Evolutionary conservation across 2,329 filamentous ascomycete species (phyloP), one percentile per base, ranked within the genome.

Genomic region (Grosmannia serpens): DNA sequence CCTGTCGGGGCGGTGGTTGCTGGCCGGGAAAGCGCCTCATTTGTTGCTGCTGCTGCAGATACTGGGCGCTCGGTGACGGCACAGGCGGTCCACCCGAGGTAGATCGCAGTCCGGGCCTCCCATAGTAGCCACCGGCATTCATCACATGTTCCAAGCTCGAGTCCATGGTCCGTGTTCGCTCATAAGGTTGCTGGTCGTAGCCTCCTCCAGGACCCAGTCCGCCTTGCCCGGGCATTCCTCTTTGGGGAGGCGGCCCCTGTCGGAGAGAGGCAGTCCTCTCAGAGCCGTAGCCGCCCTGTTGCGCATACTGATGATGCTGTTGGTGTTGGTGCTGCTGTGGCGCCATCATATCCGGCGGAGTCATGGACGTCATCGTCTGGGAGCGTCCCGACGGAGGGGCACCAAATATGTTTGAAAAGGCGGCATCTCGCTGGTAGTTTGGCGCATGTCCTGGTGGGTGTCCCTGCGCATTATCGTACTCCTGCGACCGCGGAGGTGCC

Each of bases 371-470:
- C 91, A 97, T 96, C 29, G 92, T 96, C 69, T 96, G 91, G 59
- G 91, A 95, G 71, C 94, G 87, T 60, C 92, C 92, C 52, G 89
- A 84, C 53, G 90, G 90, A 63, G 89, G 91, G 64, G 89, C 85
- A 65, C 92, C 94, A 71, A 97, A 99, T 70, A 97, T 97, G 74
- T 92, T 92, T 64, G 88, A 90, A 73, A 95, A 99, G 64, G 92
- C 94, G 65, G 90, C 89, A 82, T 99, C 91, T 75, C 94, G 87
- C 74, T 94, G 89, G 68, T 78, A 79, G 69, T 79, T 79, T 63
- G 77, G 75, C 58, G 75, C 68, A 10, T 53, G 29, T 4, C 50
- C 53, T 5, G 56, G 53, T 3, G 33, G 41, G 27, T 73, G 29
- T 4, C 38, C 53, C 2, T 56, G 46, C 2, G 47, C 51, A 27